phyloP scores from a whole-genome alignment of 805 yeast genomes.

The Naumovozyma castellii region DNA sequence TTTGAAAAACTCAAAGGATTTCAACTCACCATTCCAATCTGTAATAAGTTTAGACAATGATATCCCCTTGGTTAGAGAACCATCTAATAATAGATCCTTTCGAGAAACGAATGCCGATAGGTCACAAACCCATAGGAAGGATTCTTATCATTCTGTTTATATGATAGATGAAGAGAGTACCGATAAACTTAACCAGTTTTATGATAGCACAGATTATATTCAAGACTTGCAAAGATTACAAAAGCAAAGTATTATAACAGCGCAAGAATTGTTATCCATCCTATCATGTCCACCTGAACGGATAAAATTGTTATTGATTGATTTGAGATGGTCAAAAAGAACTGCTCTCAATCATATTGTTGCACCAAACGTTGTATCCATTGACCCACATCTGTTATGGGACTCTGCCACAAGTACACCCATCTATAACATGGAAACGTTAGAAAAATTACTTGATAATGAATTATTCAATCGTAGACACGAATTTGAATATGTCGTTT shows the following conservation, averaged over 20 bases:
- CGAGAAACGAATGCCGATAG: conserved; percentile 8
- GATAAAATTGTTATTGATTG: conserved; percentile 29
- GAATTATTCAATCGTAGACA: conserved; percentile 24
- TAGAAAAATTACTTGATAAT: conserved; percentile 22
- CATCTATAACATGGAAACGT: conserved; percentile 26
- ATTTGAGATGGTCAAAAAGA: conserved; percentile 31
- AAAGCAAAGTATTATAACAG: conserved; percentile 44
- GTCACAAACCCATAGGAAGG: conserved; percentile 28
- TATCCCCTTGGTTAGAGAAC: neutral
- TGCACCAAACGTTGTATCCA: conserved; percentile 31
- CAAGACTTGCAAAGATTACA: conserved; percentile 23
- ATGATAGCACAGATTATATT: conserved; percentile 15
- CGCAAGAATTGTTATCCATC: conserved; percentile 36
- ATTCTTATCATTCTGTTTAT: conserved; percentile 34
- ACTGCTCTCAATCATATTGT: conserved; percentile 31
- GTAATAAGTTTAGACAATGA: neutral
- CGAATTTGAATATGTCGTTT: conserved; percentile 31
- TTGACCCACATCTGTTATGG: conserved; percentile 34
- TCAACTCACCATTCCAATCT: neutral
- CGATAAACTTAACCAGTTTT: conserved; percentile 6
- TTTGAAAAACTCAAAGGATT: neutral
- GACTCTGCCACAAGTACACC: conserved; percentile 20
- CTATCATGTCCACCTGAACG: conserved; percentile 41
- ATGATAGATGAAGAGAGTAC: conserved; percentile 26
- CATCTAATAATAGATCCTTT: neutral